phyloP scores from a whole-genome alignment of 441 rosid species.

The Adansonia grandidieri region DNA sequence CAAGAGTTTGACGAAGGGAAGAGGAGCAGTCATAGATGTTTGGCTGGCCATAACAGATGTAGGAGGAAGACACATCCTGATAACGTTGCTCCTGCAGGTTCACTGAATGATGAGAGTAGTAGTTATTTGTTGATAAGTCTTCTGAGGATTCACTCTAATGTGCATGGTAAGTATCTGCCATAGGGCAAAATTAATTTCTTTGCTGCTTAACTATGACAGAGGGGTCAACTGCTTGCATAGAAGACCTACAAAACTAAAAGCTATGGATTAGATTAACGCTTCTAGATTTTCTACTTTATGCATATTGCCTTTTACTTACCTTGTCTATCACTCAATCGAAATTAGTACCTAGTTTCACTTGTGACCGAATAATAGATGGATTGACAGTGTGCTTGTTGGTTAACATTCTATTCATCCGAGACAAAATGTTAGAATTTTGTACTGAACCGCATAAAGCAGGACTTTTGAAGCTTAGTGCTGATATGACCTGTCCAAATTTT shows the following conservation, averaged over 20 bases:
- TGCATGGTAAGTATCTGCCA: constrained; percentile 45
- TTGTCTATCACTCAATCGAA: background rate
- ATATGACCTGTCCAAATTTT: background rate
- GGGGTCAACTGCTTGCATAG: constrained; percentile 15
- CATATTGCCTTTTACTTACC: constrained; percentile 2
- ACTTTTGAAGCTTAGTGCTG: background rate
- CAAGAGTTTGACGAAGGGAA: constrained; percentile 62
- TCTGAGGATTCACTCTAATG: constrained; percentile 46
- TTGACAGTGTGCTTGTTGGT: constrained; percentile 12
- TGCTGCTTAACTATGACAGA: constrained; percentile 20
- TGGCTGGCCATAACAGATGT: constrained; percentile 55
- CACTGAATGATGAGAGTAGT: constrained; percentile 39
- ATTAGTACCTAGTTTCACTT: background rate
- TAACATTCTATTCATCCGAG: background rate
- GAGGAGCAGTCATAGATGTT: constrained; percentile 57
- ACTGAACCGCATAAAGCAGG: background rate
- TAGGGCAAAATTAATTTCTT: constrained; percentile 14
- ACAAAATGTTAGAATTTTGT: background rate
- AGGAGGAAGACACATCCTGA: constrained; percentile 54
- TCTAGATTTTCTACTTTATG: constrained; percentile 19
- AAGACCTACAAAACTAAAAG: constrained; percentile 11
- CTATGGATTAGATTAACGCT: constrained; percentile 7
- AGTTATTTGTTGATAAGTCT: constrained; percentile 46
- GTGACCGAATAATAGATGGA: constrained; percentile 9
- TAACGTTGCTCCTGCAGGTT: constrained; percentile 32